A percentile compares a stretch with the other conserved stretches of the same genome.
These are phyloP conservation scores for Gastrolobium bilobum DNA, from an alignment of 306 rosid genomes.

Conservation along the genomic window DNA sequence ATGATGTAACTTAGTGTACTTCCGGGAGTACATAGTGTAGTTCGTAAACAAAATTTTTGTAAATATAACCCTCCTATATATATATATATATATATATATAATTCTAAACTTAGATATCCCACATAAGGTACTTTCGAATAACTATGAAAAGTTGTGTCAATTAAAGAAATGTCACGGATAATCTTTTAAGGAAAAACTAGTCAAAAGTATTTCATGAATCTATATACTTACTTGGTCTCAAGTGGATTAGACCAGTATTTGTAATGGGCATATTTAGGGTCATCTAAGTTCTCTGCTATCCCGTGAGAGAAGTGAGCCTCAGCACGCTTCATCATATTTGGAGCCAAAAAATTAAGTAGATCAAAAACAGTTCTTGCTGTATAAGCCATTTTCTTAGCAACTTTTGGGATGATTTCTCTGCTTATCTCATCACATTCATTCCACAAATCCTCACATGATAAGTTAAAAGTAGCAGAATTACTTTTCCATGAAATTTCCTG, in stretches of 20 bases:
- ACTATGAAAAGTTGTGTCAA: not conserved
- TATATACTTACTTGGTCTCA: conserved; percentile 71
- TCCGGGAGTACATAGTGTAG: too few species aligned
- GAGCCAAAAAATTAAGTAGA: conserved; percentile 65
- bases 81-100: not conserved
- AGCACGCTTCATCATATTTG: conserved; percentile 72
- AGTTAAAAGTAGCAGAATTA: conserved; percentile 50
- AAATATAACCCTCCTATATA: too few species aligned
- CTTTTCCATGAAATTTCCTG: conserved; percentile 56
- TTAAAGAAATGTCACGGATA: not conserved
- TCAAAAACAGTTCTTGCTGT: conserved; percentile 61
- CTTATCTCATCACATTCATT: conserved; percentile 67
- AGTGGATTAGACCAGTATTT: conserved; percentile 94
- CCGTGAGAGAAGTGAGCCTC: conserved; percentile 88
- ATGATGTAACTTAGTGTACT: too few species aligned
- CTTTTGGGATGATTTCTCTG: conserved; percentile 55
- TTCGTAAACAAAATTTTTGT: too few species aligned
- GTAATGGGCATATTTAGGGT: conserved; percentile 73
- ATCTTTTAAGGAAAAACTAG: conserved; percentile 3
- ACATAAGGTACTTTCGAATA: not conserved
- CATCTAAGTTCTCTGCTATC: conserved; percentile 78
- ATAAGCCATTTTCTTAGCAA: conserved; percentile 59
- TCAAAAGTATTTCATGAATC: not conserved
- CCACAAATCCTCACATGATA: conserved; percentile 59
- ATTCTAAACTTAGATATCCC: not conserved